Percentiles rank a stretch among this genome's conserved stretches.
These are phyloP conservation scores for Pythium periplocum DNA, from an alignment of 352 stramenopile species.

Conservation along the genomic window DNA sequence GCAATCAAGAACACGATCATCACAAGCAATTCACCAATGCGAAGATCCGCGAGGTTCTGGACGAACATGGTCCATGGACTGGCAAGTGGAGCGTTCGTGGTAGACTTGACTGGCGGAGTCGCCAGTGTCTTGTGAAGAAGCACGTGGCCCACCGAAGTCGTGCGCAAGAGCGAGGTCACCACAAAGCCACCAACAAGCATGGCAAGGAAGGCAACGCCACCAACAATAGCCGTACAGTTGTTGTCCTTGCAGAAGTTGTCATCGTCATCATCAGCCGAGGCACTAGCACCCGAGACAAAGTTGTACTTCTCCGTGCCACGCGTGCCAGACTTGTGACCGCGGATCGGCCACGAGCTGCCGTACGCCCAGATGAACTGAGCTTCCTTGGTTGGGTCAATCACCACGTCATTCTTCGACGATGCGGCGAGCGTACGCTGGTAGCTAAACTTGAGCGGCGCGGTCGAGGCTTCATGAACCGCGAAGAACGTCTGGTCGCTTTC, in stretches of 20 bases:
- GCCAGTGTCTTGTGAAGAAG: slow-evolving; percentile 50
- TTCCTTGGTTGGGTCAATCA: slow-evolving; percentile 25
- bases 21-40: slow-evolving; percentile 59
- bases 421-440: slow-evolving; percentile 63
- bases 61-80: slow-evolving; percentile 40
- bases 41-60: slow-evolving; percentile 50
- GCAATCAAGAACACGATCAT: slow-evolving; percentile 58
- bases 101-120: slow-evolving; percentile 39
- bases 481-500: slow-evolving; percentile 42
- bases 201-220: slow-evolving; percentile 37
- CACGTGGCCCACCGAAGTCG: slow-evolving; percentile 19
- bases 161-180: slow-evolving; percentile 33
- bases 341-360: slow-evolving; percentile 60
- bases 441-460: slow-evolving; percentile 52
- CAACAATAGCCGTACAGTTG: slow-evolving; percentile 62
- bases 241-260: slow-evolving; percentile 42
- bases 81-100: slow-evolving; percentile 36
- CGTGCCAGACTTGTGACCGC: slow-evolving; percentile 36
- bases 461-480: slow-evolving; percentile 27
- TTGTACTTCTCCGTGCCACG: slow-evolving; percentile 49
- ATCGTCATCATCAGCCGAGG: slow-evolving; percentile 10
- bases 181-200: slow-evolving; percentile 60
- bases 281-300: slow-evolving; percentile 21
- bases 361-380: slow-evolving; percentile 72
- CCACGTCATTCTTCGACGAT: slow-evolving; percentile 37